These are phyloP conservation scores for Phaeosphaeria sp. DNA, from an alignment of 2,329 filamentous ascomycete species.

Conservation along the genomic window DNA sequence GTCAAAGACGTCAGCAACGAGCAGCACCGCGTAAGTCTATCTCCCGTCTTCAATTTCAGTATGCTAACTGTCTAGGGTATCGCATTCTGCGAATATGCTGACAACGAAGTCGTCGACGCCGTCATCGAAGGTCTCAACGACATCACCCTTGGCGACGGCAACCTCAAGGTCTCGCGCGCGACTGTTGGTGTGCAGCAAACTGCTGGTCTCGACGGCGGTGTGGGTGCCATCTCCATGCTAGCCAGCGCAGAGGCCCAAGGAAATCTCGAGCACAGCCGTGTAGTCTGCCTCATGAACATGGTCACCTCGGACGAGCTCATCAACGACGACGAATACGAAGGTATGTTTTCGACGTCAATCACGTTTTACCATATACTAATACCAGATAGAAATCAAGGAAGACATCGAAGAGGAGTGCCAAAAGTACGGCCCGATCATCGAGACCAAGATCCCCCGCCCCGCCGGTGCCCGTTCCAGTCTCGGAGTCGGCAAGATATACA, in stretches of 20 bases:
- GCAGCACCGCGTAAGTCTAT: slow-evolving; percentile 77
- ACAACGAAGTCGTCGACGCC: slow-evolving; percentile 77
- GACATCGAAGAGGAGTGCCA: slow-evolving; percentile 91
- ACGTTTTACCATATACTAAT: too few relatives aligned
- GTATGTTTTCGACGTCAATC: slow-evolving; percentile 67
- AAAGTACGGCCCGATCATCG: slow-evolving; percentile 85
- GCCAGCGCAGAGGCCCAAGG: slow-evolving; percentile 85
- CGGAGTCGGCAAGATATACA: slow-evolving; percentile 96
- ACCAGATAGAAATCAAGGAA: slow-evolving; percentile 94
- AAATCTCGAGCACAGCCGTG: slow-evolving; percentile 75
- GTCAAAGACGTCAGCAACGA: slow-evolving; percentile 87
- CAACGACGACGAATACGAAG: slow-evolving; percentile 94
- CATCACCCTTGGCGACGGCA: slow-evolving; percentile 89
- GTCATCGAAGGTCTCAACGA: slow-evolving; percentile 91
- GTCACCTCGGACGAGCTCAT: slow-evolving; percentile 94
- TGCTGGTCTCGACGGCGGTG: slow-evolving; percentile 89
- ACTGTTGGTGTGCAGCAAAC: slow-evolving; percentile 95
- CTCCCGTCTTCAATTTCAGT: not conserved
- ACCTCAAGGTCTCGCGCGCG: slow-evolving; percentile 84
- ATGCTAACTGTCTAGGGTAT: slow-evolving; percentile 71
- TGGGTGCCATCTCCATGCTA: slow-evolving; percentile 97
- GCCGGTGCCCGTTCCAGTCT: slow-evolving; percentile 81
- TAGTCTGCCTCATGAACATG: slow-evolving; percentile 97
- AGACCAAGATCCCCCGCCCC: slow-evolving; percentile 93
- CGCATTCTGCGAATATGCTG: slow-evolving; percentile 93